Evolutionary conservation across 257 asterid species (phyloP), one percentile per base, ranked within the genome.

Genomic region (Ballota nigra): DNA sequence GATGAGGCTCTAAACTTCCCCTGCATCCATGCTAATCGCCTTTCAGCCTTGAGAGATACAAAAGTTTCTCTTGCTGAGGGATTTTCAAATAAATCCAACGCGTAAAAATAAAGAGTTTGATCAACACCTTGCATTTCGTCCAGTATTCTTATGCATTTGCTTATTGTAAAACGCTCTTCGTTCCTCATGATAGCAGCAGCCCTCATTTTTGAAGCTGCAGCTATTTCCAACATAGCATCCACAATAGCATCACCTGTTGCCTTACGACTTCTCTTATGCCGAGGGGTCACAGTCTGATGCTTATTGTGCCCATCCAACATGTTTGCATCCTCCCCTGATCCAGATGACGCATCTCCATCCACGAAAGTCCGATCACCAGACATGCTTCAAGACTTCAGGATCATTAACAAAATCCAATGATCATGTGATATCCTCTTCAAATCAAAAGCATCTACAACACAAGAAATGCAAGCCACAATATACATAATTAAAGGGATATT

Each of bases 141-240:
- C 77, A 92, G 70, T 64, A 82, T 85, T 78, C 88, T 83, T 62
- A 92, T 90, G 85, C 98, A 90, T 70, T 88, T 92, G 88, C 96
- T 88, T 70, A 89, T 89, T 22, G 95, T 81, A 70, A 86, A 88
- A 36, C 90, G 94, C 77, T 88, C 97, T 78, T 92, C 97, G 43
- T 84, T 88, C 78, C 86, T 84, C 88, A 80, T 81, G 66, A 83
- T 81, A 62, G 97, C 96, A 78, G 97, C 89, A 74, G 97, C 89
- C 85, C 98, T 86, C 95, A 84, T 85, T 79, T 92, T 92, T 10
- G 98, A 92, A 69, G 98, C 98, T 9, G 96, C 90, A 26, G 98
- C 97, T 68, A 90, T 90, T 79, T 90, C 96, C 75, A 92, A 84
- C 98, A 92, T 92, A 61, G 98, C 97, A 84, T 92, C 96, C 38